Evolutionary conservation across 2,329 filamentous ascomycete genomes (phyloP).

Genomic region (Verticillium tricorpus): DNA sequence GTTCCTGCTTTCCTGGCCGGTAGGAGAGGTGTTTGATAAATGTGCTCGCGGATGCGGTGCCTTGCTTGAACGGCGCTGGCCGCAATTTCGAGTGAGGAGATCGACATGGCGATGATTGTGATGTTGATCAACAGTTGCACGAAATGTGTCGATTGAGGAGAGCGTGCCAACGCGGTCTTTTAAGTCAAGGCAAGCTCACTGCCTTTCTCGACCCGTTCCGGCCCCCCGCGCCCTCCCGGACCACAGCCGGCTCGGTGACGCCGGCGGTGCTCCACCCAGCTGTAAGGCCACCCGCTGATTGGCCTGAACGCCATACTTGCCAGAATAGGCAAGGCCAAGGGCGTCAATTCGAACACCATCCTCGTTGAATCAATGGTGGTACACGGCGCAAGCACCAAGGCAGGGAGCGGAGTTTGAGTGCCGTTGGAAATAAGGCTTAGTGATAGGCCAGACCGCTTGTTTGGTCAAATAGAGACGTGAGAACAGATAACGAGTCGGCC

Average conservation of each 20-base stretch:
- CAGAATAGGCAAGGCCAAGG: neutral
- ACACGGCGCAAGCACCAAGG: too few relatives aligned
- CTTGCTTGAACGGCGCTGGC: slow-evolving; percentile 12
- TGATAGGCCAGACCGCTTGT: neutral
- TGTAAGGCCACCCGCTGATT: neutral
- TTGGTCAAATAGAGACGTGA: neutral
- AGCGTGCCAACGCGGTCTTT: too few relatives aligned
- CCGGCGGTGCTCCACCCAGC: neutral
- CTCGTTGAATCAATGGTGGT: neutral
- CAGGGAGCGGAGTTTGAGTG: too few relatives aligned
- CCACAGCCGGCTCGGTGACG: neutral
- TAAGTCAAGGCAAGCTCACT: too few relatives aligned
- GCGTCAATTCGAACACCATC: neutral
- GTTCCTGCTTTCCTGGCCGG: slow-evolving; percentile 8
- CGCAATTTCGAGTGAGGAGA: slow-evolving; percentile 6
- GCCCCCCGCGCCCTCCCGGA: neutral
- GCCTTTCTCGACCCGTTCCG: too few relatives aligned
- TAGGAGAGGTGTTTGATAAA: slow-evolving; percentile 16
- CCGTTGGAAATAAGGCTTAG: neutral
- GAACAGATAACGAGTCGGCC: too few relatives aligned
- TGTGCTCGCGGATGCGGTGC: slow-evolving; percentile 13
- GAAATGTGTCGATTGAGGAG: too few relatives aligned
- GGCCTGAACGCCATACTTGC: neutral
- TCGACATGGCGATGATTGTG: neutral
- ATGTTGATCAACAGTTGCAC: neutral